Evolutionary conservation across 2,329 filamentous ascomycete genomes (phyloP).

Genomic region (Akanthomyces dipterigenus): DNA sequence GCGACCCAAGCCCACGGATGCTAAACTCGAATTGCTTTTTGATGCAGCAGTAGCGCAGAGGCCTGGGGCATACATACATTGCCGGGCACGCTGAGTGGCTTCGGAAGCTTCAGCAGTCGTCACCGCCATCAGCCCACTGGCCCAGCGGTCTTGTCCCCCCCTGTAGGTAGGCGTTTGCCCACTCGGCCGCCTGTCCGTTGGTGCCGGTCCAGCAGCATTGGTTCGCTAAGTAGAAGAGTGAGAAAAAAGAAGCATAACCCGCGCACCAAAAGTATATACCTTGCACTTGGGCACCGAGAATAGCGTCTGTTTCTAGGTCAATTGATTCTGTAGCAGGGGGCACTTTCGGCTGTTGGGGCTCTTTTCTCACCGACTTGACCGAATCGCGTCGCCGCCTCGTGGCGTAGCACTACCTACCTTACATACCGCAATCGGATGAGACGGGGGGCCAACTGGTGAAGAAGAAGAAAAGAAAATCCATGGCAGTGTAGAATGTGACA

Average conservation of each 20-base stretch:
- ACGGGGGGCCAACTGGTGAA: not conserved
- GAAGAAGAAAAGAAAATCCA: not conserved
- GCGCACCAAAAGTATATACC: not conserved
- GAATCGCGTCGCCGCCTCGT: not conserved
- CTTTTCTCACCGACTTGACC: conserved; percentile 9
- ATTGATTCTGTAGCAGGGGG: not conserved
- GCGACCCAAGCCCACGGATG: too few relatives aligned
- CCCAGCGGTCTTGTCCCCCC: not conserved
- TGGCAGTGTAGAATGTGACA: not conserved
- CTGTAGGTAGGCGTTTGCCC: not conserved
- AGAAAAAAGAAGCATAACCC: not conserved
- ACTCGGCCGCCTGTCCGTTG: not conserved
- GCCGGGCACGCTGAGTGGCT: not conserved
- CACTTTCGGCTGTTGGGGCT: not conserved
- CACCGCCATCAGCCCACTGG: not conserved
- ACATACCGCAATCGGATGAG: not conserved
- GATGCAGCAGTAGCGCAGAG: not conserved
- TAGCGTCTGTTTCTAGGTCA: not conserved
- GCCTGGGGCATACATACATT: not conserved
- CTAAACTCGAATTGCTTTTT: conserved; percentile 7
- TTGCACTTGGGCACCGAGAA: not conserved
- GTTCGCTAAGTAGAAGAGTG: not conserved
- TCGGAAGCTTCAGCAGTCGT: not conserved
- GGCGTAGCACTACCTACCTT: not conserved
- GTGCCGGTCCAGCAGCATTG: not conserved